These are phyloP conservation scores for Penstemon barbatus DNA, from an alignment of 257 asterid species.

Conservation along the genomic window DNA sequence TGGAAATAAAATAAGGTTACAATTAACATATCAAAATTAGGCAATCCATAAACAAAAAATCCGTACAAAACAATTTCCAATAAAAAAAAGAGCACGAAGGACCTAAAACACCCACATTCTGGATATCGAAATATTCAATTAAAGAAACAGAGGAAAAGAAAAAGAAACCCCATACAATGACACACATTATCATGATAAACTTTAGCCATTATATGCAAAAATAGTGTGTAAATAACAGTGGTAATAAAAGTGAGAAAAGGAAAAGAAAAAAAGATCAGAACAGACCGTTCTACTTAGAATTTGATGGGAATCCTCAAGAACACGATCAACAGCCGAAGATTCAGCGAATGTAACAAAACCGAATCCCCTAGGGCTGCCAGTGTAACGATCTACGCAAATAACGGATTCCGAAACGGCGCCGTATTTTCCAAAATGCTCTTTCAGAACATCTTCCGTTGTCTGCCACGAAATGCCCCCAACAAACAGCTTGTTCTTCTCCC, in stretches of 20 bases:
- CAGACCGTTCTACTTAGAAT: conserved; percentile 76
- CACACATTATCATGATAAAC: too few relatives aligned
- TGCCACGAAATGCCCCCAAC: conserved; percentile 92
- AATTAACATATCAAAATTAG: background rate
- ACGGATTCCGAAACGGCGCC: conserved; percentile 64
- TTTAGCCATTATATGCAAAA: too few relatives aligned
- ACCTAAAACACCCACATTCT: too few relatives aligned
- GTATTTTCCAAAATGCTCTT: conserved; percentile 60
- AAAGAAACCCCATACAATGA: too few relatives aligned
- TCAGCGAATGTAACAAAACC: conserved; percentile 83
- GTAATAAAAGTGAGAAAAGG: background rate
- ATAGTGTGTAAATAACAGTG: too few relatives aligned
- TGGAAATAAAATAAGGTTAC: background rate
- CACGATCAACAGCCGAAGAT: conserved; percentile 61
- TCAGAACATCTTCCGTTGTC: conserved; percentile 66
- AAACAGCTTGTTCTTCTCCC: conserved; percentile 76
- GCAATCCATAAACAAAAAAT: background rate
- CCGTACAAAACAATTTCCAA: background rate
- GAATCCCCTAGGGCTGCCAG: conserved; percentile 79
- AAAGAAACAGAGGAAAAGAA: too few relatives aligned
- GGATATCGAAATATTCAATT: too few relatives aligned
- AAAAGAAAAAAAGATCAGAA: background rate
- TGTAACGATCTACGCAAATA: conserved; percentile 58
- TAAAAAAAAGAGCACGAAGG: too few relatives aligned
- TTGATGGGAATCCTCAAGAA: conserved; percentile 69